Conservation (phyloP, 2,329 filamentous ascomycete species). For the Sporothrix luriei region DNA sequence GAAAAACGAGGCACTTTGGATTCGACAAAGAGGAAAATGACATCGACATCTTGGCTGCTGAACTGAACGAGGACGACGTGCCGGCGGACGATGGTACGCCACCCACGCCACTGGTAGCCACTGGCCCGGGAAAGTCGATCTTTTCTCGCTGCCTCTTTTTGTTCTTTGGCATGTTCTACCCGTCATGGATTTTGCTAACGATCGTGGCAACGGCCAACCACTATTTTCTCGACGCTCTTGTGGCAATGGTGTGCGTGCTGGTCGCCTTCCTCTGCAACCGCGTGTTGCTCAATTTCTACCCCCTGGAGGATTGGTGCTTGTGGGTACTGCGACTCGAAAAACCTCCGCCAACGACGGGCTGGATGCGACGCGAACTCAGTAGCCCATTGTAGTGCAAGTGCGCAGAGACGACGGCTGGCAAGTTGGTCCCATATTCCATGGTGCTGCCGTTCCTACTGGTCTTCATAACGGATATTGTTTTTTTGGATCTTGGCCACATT, state of each 20-base stretch:
- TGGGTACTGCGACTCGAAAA: slow-evolving; percentile 66
- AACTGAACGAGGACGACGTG: background rate
- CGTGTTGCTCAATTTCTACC: slow-evolving; percentile 53
- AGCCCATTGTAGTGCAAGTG: slow-evolving; percentile 14
- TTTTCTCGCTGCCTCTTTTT: slow-evolving; percentile 33
- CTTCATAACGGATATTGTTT: background rate
- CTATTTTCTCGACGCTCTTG: slow-evolving; percentile 67
- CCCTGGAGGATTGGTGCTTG: slow-evolving; percentile 63
- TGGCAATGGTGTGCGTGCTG: slow-evolving; percentile 62
- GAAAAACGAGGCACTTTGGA: background rate
- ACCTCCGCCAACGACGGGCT: slow-evolving; percentile 56
- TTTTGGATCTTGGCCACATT: background rate
- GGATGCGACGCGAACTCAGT: slow-evolving; percentile 24
- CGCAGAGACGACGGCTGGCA: background rate
- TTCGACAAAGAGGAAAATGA: slow-evolving; percentile 32
- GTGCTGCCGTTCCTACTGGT: background rate
- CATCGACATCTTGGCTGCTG: slow-evolving; percentile 1
- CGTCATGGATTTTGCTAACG: slow-evolving; percentile 55
- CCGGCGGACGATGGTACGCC: background rate
- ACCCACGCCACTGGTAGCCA: no score
- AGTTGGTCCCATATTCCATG: background rate
- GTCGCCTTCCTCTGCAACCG: slow-evolving; percentile 59
- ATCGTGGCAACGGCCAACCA: slow-evolving; percentile 66
- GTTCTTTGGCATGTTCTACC: slow-evolving; percentile 54
- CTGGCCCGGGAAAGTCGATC: background rate